Evolutionary conservation across 2,329 filamentous ascomycete genomes (phyloP).

Genomic region (Aotearoamyces nothofagi): DNA sequence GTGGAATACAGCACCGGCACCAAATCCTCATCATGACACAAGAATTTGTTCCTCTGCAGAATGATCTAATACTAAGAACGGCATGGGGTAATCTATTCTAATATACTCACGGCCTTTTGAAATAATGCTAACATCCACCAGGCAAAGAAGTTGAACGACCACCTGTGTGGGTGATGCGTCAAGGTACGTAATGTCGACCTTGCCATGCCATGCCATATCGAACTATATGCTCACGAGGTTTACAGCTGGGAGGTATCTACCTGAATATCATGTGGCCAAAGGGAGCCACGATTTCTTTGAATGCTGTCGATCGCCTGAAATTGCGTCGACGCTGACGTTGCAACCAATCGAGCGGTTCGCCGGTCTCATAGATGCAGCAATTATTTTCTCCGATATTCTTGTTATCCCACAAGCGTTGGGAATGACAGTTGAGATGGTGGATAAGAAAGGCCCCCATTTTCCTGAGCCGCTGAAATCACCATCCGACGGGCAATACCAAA

Average conservation of each 20-base stretch:
- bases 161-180: conserved; percentile 98
- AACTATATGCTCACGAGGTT: conserved; percentile 5
- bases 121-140: conserved; percentile 22
- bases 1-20: too few relatives aligned
- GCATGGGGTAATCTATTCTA: conserved; percentile 51
- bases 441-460: conserved; percentile 93
- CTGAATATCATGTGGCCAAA: conserved; percentile 95
- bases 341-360: conserved; percentile 88
- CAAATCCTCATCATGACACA: conserved; percentile 39
- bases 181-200: conserved; percentile 44
- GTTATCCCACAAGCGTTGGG: conserved; percentile 97
- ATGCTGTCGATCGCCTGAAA: conserved; percentile 85
- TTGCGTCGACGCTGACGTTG: conserved; percentile 83
- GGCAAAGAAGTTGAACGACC: conserved; percentile 84
- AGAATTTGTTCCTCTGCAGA: conserved; percentile 72
- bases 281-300: conserved; percentile 88
- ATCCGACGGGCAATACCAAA: conserved; percentile 66
- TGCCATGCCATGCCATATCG: neutral
- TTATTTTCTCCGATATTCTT: conserved; percentile 97
- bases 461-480: conserved; percentile 69
- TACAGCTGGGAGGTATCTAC: conserved; percentile 84
- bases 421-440: conserved; percentile 97
- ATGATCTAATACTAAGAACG: conserved; percentile 81
- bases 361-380: conserved; percentile 86
- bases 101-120: neutral